A percentile compares a stretch with the other conserved stretches of the same genome.
These are phyloP conservation scores for Viridothelium virens DNA, from an alignment of 495 filamentous ascomycete species.

Conservation along the genomic window DNA sequence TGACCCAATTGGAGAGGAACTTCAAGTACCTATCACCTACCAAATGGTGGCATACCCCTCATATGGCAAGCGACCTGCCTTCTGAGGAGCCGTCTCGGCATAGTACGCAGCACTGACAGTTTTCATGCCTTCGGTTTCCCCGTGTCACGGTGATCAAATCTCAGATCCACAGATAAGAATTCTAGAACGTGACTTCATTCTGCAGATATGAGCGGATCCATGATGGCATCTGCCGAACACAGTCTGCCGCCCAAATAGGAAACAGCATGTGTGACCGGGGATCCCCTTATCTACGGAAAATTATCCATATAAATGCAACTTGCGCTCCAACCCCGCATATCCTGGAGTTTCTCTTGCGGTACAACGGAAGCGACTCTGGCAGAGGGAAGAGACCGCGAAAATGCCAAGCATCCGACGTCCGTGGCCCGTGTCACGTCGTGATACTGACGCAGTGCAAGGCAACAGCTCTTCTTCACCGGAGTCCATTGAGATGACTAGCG, in stretches of 20 bases:
- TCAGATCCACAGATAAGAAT: background rate
- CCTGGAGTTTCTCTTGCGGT: background rate
- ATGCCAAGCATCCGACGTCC: constrained; percentile 11
- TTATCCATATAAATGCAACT: background rate
- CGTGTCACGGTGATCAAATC: no score
- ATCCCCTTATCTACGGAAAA: background rate
- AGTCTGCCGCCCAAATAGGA: background rate
- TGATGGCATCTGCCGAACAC: background rate
- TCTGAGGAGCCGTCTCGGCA: background rate
- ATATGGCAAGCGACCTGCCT: background rate
- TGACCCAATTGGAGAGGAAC: background rate
- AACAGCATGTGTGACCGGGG: background rate
- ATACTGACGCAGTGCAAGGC: constrained; percentile 12
- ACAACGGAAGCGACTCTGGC: background rate
- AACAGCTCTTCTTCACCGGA: constrained; percentile 7
- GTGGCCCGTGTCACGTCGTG: constrained; percentile 3
- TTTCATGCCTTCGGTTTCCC: no score
- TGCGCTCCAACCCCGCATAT: background rate
- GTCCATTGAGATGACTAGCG: background rate
- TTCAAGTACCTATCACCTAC: background rate
- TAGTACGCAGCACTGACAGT: no score
- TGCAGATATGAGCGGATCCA: background rate
- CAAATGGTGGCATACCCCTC: background rate
- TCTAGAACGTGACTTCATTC: background rate
- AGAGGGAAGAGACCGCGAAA: background rate